Evolutionary conservation across 257 asterid genomes (phyloP).

Genomic region (Salvia miltiorrhiza): DNA sequence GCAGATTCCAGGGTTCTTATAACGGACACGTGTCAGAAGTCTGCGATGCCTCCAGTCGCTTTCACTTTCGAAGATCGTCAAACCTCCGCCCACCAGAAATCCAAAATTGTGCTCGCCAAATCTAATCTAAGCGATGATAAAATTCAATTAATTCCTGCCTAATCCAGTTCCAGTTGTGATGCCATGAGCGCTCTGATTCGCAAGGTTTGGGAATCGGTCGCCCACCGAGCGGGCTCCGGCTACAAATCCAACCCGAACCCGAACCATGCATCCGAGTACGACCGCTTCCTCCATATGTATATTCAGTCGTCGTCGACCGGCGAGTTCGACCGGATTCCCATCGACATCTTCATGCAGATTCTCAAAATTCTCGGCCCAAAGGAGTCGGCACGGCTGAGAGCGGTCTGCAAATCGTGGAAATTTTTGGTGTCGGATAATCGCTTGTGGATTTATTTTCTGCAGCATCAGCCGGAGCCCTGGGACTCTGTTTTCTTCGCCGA

Average conservation of each 20-base stretch:
- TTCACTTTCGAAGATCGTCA: conserved; percentile 11
- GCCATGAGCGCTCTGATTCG: conserved; percentile 56
- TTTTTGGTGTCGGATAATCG: conserved; percentile 73
- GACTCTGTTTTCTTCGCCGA: conserved; percentile 85
- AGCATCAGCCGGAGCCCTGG: conserved; percentile 75
- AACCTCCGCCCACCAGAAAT: conserved; percentile 19
- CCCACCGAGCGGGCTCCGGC: conserved; percentile 40
- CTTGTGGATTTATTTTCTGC: conserved; percentile 85
- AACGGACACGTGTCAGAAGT: conserved; percentile 20
- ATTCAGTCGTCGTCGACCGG: conserved; percentile 65
- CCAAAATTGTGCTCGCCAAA: neutral
- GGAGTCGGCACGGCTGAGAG: conserved; percentile 64
- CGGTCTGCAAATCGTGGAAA: conserved; percentile 82
- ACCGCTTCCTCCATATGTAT: conserved; percentile 48
- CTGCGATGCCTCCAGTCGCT: neutral
- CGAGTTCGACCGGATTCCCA: conserved; percentile 76
- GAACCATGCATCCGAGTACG: conserved; percentile 36
- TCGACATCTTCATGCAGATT: conserved; percentile 63
- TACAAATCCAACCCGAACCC: conserved; percentile 18
- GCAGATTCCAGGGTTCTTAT: neutral
- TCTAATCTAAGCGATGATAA: neutral
- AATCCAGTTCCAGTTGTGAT: neutral
- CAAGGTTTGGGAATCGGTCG: conserved; percentile 62
- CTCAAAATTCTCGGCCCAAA: conserved; percentile 69
- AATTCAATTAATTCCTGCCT: neutral